A percentile compares a stretch with the other conserved stretches of the same genome.
phyloP scores from a whole-genome alignment of 83 land plant genomes.

The Picea abies region DNA sequence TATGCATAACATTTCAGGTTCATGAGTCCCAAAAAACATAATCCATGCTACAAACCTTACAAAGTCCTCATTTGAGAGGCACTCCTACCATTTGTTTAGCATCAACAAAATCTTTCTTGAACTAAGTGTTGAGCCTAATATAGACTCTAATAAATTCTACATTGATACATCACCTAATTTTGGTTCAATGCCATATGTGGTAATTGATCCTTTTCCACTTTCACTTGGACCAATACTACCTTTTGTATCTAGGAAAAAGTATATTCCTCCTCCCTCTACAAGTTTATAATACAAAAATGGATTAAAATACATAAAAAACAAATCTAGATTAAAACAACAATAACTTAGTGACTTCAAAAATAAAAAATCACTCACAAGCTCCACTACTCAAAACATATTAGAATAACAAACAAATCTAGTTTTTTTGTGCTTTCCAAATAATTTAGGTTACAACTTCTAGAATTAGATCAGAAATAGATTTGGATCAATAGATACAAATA shows the following conservation, averaged over 20 bases:
- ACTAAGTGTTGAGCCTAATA: conserved; percentile 3
- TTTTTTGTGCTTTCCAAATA: background rate
- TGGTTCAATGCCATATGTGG: conserved; percentile 28
- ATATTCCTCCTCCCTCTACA: conserved; percentile 89
- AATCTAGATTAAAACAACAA: background rate
- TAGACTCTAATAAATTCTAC: background rate
- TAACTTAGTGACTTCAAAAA: background rate
- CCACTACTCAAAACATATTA: background rate
- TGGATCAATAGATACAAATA: no score
- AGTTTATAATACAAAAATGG: background rate
- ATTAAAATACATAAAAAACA: background rate
- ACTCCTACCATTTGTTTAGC: conserved; percentile 93
- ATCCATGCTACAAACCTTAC: conserved; percentile 68
- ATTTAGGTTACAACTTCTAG: no score
- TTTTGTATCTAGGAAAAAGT: conserved; percentile 93
- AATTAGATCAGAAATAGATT: no score
- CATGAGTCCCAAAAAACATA: background rate
- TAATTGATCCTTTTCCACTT: conserved; percentile 5
- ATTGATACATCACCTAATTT: conserved; percentile 3
- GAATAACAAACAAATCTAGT: background rate
- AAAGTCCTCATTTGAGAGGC: conserved; percentile 94
- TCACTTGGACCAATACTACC: conserved; percentile 91
- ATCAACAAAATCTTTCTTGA: conserved; percentile 20
- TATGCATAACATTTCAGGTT: background rate
- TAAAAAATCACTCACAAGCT: background rate